These are phyloP conservation scores for Macrocybe gigantea DNA, from an alignment of 768 basidiomycete genomes.

Conservation along the genomic window DNA sequence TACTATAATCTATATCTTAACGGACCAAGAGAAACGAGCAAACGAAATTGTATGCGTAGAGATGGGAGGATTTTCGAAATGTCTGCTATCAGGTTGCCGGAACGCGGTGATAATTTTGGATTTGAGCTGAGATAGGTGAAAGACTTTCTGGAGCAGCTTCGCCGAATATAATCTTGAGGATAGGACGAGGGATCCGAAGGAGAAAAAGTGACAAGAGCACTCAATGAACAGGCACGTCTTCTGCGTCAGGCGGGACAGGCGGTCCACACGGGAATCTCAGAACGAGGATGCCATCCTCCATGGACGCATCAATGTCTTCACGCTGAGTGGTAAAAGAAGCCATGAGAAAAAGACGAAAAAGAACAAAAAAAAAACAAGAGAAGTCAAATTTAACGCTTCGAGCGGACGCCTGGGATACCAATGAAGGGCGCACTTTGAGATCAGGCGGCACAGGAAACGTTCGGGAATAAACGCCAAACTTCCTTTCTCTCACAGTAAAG, in stretches of 20 bases:
- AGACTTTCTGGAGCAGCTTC: too few relatives aligned
- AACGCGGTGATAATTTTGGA: too few relatives aligned
- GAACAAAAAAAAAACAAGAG: conserved; percentile 12
- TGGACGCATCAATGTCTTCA: conserved; percentile 46
- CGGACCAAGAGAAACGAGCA: too few relatives aligned
- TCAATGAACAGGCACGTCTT: conserved; percentile 48
- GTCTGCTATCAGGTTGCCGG: too few relatives aligned
- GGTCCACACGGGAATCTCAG: conserved; percentile 48
- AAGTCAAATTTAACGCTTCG: conserved; percentile 8
- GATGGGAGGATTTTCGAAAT: too few relatives aligned
- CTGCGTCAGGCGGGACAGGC: conserved; percentile 35
- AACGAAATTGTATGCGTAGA: too few relatives aligned
- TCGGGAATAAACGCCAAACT: conserved; percentile 43
- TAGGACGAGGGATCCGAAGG: neutral
- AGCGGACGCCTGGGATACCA: conserved; percentile 9
- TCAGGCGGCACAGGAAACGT: conserved; percentile 49
- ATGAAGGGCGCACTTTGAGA: conserved; percentile 41
- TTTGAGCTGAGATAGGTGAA: too few relatives aligned
- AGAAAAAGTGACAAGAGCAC: neutral
- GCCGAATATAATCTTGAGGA: too few relatives aligned
- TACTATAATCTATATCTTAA: too few relatives aligned
- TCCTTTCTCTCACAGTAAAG: conserved; percentile 40
- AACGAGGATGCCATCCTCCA: conserved; percentile 58
- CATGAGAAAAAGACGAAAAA: conserved; percentile 12
- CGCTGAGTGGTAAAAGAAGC: conserved; percentile 19